phyloP scores from a whole-genome alignment of 2,329 filamentous ascomycete genomes.

The Hymenoscyphus scutula region DNA sequence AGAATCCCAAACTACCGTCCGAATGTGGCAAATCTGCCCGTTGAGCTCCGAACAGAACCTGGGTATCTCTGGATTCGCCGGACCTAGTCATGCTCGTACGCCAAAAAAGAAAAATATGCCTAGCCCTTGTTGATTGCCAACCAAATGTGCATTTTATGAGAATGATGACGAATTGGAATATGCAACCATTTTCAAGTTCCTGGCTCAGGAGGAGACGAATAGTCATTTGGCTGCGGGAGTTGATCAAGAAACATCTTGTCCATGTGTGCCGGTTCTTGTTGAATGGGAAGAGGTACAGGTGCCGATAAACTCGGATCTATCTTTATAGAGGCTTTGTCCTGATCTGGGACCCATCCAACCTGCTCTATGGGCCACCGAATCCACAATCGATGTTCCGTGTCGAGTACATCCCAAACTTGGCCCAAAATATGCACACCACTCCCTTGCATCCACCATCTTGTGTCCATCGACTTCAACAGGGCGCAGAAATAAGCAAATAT shows the following conservation, averaged over 20 bases:
- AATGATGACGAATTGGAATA: no score
- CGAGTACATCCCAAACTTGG: constrained; percentile 37
- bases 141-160: no score
- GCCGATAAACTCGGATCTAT: not conserved
- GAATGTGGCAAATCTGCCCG: no score
- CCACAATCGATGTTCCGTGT: constrained; percentile 40
- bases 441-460: constrained; percentile 40
- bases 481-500: constrained; percentile 41
- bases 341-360: constrained; percentile 30
- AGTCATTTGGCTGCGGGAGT: no score
- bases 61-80: no score
- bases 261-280: not conserved
- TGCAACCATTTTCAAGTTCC: no score
- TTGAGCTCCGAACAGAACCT: no score
- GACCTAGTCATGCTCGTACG: no score
- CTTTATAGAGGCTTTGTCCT: not conserved
- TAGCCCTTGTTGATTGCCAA: no score
- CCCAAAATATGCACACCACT: constrained; percentile 38
- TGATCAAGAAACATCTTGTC: not conserved
- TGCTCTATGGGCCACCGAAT: constrained; percentile 37
- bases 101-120: no score
- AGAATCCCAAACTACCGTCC: no score
- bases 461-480: constrained; percentile 37
- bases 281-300: not conserved
- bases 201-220: no score